Percentiles rank a stretch among this genome's conserved stretches.
These are phyloP conservation scores for Xylariaceae sp. DNA, from an alignment of 2,329 filamentous ascomycete genomes.

Conservation along the genomic window DNA sequence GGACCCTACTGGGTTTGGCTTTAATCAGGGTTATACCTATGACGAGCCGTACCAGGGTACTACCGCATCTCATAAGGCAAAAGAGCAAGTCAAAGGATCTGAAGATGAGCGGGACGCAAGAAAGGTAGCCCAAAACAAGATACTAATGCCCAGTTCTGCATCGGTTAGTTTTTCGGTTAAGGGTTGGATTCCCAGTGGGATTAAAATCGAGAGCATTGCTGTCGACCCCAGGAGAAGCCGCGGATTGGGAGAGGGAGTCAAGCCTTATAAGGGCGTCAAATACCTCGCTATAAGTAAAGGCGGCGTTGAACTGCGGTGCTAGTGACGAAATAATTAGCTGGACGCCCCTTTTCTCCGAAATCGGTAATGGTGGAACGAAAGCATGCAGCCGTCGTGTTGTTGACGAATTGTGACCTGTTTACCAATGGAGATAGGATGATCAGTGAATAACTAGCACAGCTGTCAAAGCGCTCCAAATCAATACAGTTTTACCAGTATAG, in stretches of 20 bases:
- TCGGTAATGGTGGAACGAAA: conserved; percentile 5
- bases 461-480: not conserved
- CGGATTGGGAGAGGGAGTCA: conserved; percentile 79
- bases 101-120: conserved; percentile 48
- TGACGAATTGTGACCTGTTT: not conserved
- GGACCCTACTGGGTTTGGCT: conserved; percentile 48
- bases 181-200: conserved; percentile 62
- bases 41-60: conserved; percentile 52
- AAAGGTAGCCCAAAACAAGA: conserved; percentile 62
- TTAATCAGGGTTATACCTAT: conserved; percentile 47
- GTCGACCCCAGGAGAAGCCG: conserved; percentile 73
- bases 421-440: not conserved
- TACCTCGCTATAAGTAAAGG: conserved; percentile 74
- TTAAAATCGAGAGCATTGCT: conserved; percentile 62
- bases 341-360: not conserved
- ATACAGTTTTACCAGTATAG: not conserved
- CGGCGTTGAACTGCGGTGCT: conserved; percentile 60
- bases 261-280: conserved; percentile 97
- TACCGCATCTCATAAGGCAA: conserved; percentile 32
- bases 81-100: conserved; percentile 29
- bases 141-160: conserved; percentile 74
- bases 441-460: too few species aligned
- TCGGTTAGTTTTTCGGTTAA: conserved; percentile 66
- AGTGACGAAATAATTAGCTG: not conserved
- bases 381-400: not conserved